phyloP scores from a whole-genome alignment of 805 yeast species.

The Cephaloascus fragrans region DNA sequence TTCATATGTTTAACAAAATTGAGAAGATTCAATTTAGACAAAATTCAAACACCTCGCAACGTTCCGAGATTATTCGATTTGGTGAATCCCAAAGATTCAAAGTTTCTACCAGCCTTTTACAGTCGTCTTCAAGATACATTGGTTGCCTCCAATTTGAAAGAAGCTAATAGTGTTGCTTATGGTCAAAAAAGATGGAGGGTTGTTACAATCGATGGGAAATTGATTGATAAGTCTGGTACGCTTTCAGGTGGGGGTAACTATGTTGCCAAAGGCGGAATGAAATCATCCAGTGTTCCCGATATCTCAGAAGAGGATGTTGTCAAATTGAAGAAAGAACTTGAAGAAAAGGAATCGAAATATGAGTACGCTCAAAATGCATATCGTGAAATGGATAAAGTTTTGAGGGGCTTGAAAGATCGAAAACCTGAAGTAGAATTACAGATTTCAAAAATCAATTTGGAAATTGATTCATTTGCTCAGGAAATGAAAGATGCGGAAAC shows the following conservation, averaged over 20 bases:
- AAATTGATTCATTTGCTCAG: constrained; percentile 47
- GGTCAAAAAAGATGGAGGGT: constrained; percentile 67
- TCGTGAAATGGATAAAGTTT: constrained; percentile 48
- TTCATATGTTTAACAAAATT: constrained; percentile 75
- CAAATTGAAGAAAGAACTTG: constrained; percentile 41
- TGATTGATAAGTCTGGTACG: constrained; percentile 90
- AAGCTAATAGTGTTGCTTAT: constrained; percentile 84
- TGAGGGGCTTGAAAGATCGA: constrained; percentile 50
- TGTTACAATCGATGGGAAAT: constrained; percentile 85
- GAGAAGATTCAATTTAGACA: constrained; percentile 46
- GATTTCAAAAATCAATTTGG: constrained; percentile 50
- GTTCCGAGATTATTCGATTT: constrained; percentile 82
- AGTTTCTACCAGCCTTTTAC: constrained; percentile 81
- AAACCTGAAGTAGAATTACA: constrained; percentile 61
- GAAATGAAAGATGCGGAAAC: constrained; percentile 40
- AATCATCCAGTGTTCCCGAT: constrained; percentile 29
- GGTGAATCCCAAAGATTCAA: constrained; percentile 54
- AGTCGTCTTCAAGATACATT: constrained; percentile 80
- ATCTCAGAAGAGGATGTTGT: constrained; percentile 48
- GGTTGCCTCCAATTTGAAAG: constrained; percentile 68
- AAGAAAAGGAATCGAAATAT: constrained; percentile 43
- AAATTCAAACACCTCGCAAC: constrained; percentile 61
- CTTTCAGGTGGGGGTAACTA: constrained; percentile 92
- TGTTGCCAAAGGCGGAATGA: constrained; percentile 71
- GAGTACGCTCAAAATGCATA: constrained; percentile 39